These are phyloP conservation scores for Saccharata proteae DNA, from an alignment of 2,329 filamentous ascomycete species.

Conservation along the genomic window DNA sequence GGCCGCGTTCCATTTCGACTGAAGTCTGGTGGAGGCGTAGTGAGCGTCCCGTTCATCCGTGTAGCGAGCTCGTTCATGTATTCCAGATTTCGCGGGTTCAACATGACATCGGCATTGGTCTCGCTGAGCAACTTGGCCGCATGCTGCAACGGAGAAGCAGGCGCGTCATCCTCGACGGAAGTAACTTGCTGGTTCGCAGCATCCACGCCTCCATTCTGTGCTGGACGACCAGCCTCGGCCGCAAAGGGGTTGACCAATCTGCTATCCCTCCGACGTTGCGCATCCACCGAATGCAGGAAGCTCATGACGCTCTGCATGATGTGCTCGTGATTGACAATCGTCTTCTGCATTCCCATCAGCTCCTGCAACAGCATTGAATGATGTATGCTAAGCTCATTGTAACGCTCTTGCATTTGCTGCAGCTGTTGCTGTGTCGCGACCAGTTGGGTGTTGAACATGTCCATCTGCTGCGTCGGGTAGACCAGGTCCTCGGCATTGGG, in stretches of 20 bases:
- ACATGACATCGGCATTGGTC: conserved; percentile 51
- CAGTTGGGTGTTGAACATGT: conserved; percentile 76
- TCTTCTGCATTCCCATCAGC: conserved; percentile 53
- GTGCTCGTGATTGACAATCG: conserved; percentile 59
- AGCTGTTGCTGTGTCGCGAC: conserved; percentile 87
- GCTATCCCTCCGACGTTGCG: conserved; percentile 51
- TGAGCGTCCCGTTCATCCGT: conserved; percentile 42
- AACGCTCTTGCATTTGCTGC: conserved; percentile 73
- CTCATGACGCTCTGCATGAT: conserved; percentile 61
- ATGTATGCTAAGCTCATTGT: conserved; percentile 61
- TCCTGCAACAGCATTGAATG: conserved; percentile 54
- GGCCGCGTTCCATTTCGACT: conserved; percentile 35
- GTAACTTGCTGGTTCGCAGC: conserved; percentile 32
- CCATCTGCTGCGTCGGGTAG: conserved; percentile 74
- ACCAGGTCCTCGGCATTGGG: conserved; percentile 52
- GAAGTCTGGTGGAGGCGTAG: conserved; percentile 45
- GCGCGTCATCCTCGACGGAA: conserved; percentile 46
- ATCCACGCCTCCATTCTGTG: conserved; percentile 31
- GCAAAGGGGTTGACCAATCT: conserved; percentile 33
- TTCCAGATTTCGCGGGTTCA: conserved; percentile 53
- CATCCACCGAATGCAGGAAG: conserved; percentile 52
- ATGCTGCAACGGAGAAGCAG: conserved; percentile 55
- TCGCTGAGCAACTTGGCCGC: conserved; percentile 55
- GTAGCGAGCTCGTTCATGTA: conserved; percentile 49
- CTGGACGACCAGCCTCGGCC: conserved; percentile 19